Base-by-base conservation (phyloP, 495 filamentous ascomycete species). In the Xylaria bambusicola region DNA sequence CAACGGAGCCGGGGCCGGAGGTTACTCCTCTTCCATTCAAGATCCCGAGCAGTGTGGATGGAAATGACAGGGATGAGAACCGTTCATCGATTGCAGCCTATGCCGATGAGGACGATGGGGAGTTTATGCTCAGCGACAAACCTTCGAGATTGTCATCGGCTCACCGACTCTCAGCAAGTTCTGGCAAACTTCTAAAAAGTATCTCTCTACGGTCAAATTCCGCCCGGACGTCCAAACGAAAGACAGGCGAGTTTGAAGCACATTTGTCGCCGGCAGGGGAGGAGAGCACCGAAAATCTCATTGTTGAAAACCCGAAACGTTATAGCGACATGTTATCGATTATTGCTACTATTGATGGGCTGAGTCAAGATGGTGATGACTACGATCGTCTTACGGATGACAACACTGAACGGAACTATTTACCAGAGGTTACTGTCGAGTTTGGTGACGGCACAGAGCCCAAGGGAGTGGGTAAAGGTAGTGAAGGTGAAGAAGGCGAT, bases 1-100 rank as follows among this genome's bases (percentile, higher is more conserved):
- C 63, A 38, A 66, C 64, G 27, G 9, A 56, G 24, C 52, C 65
- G 27, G 54, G 61, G 36, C 75, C 82, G 50, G 72, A 75, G 20
- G 73, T 85, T 33, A 72, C 83, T 3, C 83, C 87, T 1, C 69
- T 88, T 23, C 88, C 88, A 13, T 85, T 89, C 68, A 83, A 71
- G 38, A 69, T 88, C 2, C 83, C 83, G 5, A 62, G 73, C 10
- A 57, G 66, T 3, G 71, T 72, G 1, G 65, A 63, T 38, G 71
- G 48, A 17, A 56, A 78, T 18, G 65, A 63, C 35, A 71, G 48
- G 15, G 55, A 78, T 18, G 80, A 79, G 10, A 82, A 82, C 41
- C 66, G 74, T 18, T 84, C 84, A 20, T 89, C 87, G 8, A 73
- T 85, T 20, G 87, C 82, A 44, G 84, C 86, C 6, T 80, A 84